Percentiles rank a stretch among this genome's conserved stretches.
Conservation (phyloP, 805 yeast genomes). For the Suhomyces sp. region DNA sequence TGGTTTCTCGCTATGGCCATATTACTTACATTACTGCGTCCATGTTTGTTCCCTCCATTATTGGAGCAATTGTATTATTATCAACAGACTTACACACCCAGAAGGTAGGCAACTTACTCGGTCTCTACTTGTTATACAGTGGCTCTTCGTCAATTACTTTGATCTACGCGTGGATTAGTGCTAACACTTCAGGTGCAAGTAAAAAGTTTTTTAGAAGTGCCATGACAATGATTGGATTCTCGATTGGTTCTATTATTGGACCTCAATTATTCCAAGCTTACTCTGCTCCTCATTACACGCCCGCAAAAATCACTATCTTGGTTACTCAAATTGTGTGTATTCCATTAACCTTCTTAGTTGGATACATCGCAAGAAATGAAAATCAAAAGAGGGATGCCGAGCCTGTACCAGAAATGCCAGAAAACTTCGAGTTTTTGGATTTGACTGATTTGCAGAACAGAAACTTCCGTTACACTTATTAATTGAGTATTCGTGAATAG, state of each 20-base stretch:
- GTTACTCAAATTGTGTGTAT: conserved; percentile 49
- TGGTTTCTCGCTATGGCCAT: conserved; percentile 28
- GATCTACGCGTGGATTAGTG: conserved; percentile 60
- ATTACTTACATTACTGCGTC: conserved; percentile 23
- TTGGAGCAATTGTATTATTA: conserved; percentile 44
- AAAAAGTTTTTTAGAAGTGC: conserved; percentile 64
- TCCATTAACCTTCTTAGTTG: conserved; percentile 44
- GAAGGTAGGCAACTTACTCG: conserved; percentile 47
- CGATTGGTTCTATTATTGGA: conserved; percentile 64
- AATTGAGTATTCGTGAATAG: too few relatives aligned
- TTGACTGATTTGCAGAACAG: conserved; percentile 59
- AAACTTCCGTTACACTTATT: conserved; percentile 55
- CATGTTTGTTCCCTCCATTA: conserved; percentile 34
- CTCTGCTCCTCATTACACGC: conserved; percentile 53
- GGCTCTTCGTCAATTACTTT: conserved; percentile 58
- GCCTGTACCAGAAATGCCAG: conserved; percentile 24
- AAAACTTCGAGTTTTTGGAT: conserved; percentile 51
- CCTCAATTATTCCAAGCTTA: conserved; percentile 63
- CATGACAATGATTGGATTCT: conserved; percentile 60
- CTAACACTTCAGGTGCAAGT: conserved; percentile 73
- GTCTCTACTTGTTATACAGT: conserved; percentile 52
- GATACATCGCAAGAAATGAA: conserved; percentile 46
- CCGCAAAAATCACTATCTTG: conserved; percentile 58
- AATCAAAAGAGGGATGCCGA: conserved; percentile 49
- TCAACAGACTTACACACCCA: conserved; percentile 22